Conservation (phyloP, 805 yeast species). For the Tetrapisispora iriomotensis region DNA sequence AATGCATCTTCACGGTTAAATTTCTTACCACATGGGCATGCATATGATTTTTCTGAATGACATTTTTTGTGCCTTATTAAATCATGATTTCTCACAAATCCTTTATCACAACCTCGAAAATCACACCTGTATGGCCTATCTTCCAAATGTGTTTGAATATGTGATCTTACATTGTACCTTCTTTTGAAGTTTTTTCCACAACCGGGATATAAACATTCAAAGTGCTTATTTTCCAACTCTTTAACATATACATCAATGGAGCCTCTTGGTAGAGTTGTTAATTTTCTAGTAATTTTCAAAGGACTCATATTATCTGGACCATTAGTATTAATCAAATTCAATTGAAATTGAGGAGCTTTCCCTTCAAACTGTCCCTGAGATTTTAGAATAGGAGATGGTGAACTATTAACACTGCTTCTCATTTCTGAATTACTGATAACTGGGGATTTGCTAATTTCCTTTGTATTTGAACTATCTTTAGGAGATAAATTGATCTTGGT, state of each 20-base stretch:
- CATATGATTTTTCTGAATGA: conserved; percentile 61
- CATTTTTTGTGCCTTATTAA: conserved; percentile 81
- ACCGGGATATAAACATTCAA: conserved; percentile 59
- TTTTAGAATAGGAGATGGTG: conserved; percentile 38
- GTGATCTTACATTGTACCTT: conserved; percentile 86
- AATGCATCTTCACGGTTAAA: conserved; percentile 87
- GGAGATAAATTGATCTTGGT: conserved; percentile 5
- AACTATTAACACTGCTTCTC: not conserved
- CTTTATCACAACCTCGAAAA: conserved; percentile 54
- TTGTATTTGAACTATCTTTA: conserved; percentile 20
- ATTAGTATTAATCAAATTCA: conserved; percentile 5
- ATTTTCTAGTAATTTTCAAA: conserved; percentile 21
- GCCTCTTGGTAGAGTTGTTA: conserved; percentile 62
- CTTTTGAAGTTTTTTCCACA: conserved; percentile 83
- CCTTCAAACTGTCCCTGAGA: conserved; percentile 26
- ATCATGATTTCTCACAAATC: conserved; percentile 94
- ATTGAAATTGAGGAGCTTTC: conserved; percentile 14
- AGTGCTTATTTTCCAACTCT: conserved; percentile 70
- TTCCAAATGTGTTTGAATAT: conserved; percentile 90
- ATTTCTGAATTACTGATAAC: not conserved
- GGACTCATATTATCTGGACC: conserved; percentile 5
- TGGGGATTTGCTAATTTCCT: not conserved
- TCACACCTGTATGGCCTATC: conserved; percentile 86
- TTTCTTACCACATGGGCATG: conserved; percentile 89
- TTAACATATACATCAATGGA: conserved; percentile 73